Conservation (phyloP, 2,329 filamentous ascomycete species). For the Fusarium verticillioides region DNA sequence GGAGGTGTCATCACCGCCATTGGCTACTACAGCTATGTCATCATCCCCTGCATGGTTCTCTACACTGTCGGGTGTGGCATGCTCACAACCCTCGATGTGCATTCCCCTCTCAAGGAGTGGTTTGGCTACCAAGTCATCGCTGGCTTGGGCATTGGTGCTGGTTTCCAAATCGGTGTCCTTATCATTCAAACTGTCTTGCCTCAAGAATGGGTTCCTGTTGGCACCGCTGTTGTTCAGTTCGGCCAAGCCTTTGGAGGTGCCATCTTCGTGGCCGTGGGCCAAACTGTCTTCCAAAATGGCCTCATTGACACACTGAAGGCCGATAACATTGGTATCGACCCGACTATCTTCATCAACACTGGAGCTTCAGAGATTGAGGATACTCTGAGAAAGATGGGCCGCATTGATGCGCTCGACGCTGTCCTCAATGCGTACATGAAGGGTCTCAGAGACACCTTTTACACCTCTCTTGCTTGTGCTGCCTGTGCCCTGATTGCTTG, state of each 20-base stretch:
- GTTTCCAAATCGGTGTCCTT: slow-evolving; percentile 60
- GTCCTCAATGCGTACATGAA: slow-evolving; percentile 62
- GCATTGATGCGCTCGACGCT: slow-evolving; percentile 53
- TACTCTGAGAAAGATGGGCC: slow-evolving; percentile 56
- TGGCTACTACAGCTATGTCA: slow-evolving; percentile 56
- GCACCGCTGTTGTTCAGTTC: slow-evolving; percentile 65
- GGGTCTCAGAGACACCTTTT: slow-evolving; percentile 63
- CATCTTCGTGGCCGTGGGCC: slow-evolving; percentile 71
- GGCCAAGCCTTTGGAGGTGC: slow-evolving; percentile 74
- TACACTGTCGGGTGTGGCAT: slow-evolving; percentile 63
- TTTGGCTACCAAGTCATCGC: slow-evolving; percentile 68
- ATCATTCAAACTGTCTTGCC: slow-evolving; percentile 64
- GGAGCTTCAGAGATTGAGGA: slow-evolving; percentile 62
- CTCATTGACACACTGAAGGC: slow-evolving; percentile 63
- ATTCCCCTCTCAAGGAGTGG: slow-evolving; percentile 62
- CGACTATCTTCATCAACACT: slow-evolving; percentile 61
- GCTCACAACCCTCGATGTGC: slow-evolving; percentile 62
- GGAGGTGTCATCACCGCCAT: slow-evolving; percentile 56
- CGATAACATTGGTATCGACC: slow-evolving; percentile 58
- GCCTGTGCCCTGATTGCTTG: slow-evolving; percentile 57
- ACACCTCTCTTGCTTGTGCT: slow-evolving; percentile 62
- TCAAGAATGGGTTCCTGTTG: slow-evolving; percentile 61
- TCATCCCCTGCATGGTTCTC: slow-evolving; percentile 56
- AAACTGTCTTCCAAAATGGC: slow-evolving; percentile 75
- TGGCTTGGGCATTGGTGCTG: slow-evolving; percentile 63